Conservation (phyloP, 2,329 filamentous ascomycete genomes). For the Drechslerella dactyloides region DNA sequence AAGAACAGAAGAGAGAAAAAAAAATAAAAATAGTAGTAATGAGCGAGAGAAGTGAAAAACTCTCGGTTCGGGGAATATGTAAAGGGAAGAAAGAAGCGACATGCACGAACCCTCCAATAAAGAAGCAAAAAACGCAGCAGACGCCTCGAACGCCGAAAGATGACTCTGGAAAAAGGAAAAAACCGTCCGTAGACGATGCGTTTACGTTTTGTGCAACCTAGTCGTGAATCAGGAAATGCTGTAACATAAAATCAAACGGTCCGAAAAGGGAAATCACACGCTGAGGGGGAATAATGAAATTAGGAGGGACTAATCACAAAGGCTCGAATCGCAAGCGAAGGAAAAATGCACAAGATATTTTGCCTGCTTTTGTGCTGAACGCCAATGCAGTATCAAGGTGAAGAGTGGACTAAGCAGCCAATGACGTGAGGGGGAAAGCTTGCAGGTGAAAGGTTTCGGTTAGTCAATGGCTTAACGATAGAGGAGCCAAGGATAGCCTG, state of each 20-base stretch:
- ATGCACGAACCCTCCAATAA: slow-evolving; percentile 22
- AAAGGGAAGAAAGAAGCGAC: slow-evolving; percentile 13
- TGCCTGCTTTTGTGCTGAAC: background rate
- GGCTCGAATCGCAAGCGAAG: slow-evolving; percentile 15
- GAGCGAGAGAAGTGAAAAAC: slow-evolving; percentile 5
- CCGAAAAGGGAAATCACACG: slow-evolving; percentile 22
- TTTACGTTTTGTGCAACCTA: slow-evolving; percentile 37
- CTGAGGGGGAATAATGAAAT: slow-evolving; percentile 21
- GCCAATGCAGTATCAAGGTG: slow-evolving; percentile 9
- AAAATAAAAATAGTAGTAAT: slow-evolving; percentile 19
- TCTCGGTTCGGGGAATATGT: background rate
- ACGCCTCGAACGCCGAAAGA: slow-evolving; percentile 45
- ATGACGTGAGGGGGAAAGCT: background rate
- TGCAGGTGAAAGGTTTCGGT: background rate
- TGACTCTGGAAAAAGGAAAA: slow-evolving; percentile 18
- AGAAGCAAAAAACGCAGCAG: slow-evolving; percentile 19
- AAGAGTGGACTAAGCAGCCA: background rate
- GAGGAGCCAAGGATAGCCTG: background rate
- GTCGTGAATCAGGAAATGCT: slow-evolving; percentile 34
- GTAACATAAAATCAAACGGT: slow-evolving; percentile 11
- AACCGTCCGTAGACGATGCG: slow-evolving; percentile 40
- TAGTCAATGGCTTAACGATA: background rate
- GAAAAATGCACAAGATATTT: slow-evolving; percentile 4
- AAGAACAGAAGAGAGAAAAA: slow-evolving; percentile 23
- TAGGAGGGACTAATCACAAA: background rate